Conservation (phyloP, 164 flowering plant species). For the Pachysandra terminalis region DNA sequence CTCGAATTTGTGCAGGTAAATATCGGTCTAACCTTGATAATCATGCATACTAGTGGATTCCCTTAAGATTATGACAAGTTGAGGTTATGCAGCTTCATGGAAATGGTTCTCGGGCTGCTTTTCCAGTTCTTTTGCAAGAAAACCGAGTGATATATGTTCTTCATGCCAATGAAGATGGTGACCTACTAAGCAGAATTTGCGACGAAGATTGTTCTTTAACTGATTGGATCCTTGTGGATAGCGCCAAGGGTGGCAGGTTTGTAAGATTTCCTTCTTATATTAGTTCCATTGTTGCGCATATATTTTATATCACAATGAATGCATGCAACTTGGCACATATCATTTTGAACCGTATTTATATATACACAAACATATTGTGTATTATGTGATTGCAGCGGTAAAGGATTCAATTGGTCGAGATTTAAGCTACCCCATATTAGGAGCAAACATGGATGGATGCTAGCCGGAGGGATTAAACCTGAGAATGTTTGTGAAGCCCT, state of each 20-base stretch:
- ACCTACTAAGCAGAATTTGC: constrained; percentile 60
- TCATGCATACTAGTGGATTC: background rate
- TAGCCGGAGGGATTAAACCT: constrained; percentile 90
- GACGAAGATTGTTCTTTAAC: constrained; percentile 64
- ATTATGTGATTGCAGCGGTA: constrained; percentile 65
- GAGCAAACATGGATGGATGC: constrained; percentile 90
- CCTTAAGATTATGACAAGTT: constrained; percentile 15
- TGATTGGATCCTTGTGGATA: constrained; percentile 91
- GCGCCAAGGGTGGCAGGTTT: constrained; percentile 88
- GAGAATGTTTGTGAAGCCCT: constrained; percentile 76
- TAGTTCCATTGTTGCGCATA: background rate
- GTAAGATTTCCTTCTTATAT: constrained; percentile 14
- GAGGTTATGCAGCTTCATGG: constrained; percentile 80
- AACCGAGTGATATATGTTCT: constrained; percentile 79
- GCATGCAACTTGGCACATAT: background rate
- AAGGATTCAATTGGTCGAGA: constrained; percentile 83
- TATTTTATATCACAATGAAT: background rate
- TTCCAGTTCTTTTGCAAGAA: constrained; percentile 46
- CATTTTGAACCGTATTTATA: too few species aligned
- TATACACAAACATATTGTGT: too few species aligned
- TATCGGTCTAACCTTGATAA: background rate
- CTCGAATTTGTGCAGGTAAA: constrained; percentile 81
- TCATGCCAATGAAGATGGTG: constrained; percentile 76
- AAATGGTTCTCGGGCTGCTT: constrained; percentile 59
- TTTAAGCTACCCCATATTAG: constrained; percentile 67